These are phyloP conservation scores for Candida awuae DNA, from an alignment of 805 yeast genomes.

Conservation along the genomic window DNA sequence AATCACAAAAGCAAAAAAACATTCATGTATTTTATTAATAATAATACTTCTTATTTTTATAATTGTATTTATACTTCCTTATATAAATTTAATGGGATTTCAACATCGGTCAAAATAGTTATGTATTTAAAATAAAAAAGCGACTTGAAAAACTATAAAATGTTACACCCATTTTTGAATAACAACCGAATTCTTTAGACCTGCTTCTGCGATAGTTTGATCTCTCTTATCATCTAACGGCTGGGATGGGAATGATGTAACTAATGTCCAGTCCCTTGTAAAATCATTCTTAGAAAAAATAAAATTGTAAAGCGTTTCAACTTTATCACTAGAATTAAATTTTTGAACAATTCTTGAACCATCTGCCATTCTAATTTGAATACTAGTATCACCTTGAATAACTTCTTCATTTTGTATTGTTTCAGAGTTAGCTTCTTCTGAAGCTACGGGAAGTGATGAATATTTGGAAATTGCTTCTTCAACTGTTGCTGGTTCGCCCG, in stretches of 20 bases:
- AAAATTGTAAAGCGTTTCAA: slow-evolving; percentile 58
- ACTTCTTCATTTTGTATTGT: slow-evolving; percentile 12
- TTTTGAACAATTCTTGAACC: slow-evolving; percentile 63
- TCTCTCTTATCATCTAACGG: slow-evolving; percentile 54
- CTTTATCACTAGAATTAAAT: slow-evolving; percentile 58
- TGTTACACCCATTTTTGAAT: slow-evolving; percentile 70
- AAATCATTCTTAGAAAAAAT: slow-evolving; percentile 42
- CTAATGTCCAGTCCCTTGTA: slow-evolving; percentile 52
- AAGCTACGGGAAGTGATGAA: slow-evolving; percentile 8
- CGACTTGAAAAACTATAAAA: neutral
- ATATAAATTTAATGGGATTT: slow-evolving; percentile 33
- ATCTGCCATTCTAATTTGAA: slow-evolving; percentile 78
- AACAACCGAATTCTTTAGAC: slow-evolving; percentile 74
- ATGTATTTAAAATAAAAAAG: neutral
- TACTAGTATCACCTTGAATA: slow-evolving; percentile 43
- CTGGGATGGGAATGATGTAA: slow-evolving; percentile 76
- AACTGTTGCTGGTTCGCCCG: slow-evolving; percentile 44
- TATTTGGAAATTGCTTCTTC: slow-evolving; percentile 7
- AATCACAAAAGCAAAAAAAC: slow-evolving; percentile 8
- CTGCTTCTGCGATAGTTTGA: slow-evolving; percentile 62
- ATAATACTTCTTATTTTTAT: slow-evolving; percentile 11
- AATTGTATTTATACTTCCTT: slow-evolving; percentile 11
- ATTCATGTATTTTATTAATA: slow-evolving; percentile 12
- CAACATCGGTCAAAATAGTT: slow-evolving; percentile 35
- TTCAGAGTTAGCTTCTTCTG: slow-evolving; percentile 19